These are phyloP conservation scores for Panicum hallii DNA, from an alignment of 202 grass and related monocot genomes.

Conservation along the genomic window DNA sequence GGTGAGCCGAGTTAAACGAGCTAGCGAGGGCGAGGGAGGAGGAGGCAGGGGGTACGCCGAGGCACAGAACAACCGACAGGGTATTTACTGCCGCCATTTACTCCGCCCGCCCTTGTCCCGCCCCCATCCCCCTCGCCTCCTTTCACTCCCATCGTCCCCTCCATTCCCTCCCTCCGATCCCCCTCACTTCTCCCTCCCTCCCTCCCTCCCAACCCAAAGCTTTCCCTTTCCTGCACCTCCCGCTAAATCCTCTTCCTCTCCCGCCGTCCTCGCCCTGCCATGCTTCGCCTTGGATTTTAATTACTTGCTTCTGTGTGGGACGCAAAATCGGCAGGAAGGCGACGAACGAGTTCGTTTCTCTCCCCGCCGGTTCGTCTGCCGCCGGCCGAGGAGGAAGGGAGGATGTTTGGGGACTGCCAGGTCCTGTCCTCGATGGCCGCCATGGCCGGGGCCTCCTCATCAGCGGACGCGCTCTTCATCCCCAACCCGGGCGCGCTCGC, in stretches of 20 bases:
- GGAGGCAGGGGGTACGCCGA: constrained; percentile 28
- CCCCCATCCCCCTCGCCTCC: not conserved
- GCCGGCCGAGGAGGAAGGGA: not conserved
- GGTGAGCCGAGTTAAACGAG: not conserved
- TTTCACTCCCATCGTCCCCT: not conserved
- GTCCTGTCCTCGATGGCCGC: constrained; percentile 78
- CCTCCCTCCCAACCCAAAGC: not conserved
- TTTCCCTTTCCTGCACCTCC: constrained; percentile 45
- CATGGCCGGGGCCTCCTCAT: constrained; percentile 51
- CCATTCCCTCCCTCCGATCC: not conserved
- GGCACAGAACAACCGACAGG: constrained; percentile 66
- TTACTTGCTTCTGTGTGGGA: not conserved
- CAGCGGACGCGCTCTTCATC: constrained; percentile 83
- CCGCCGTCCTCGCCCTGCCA: constrained; percentile 16
- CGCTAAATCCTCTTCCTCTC: constrained; percentile 40
- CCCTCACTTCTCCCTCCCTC: not conserved
- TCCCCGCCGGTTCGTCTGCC: not conserved
- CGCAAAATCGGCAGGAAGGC: not conserved
- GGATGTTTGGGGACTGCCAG: constrained; percentile 98
- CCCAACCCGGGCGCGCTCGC: constrained; percentile 62
- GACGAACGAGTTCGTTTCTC: too few relatives aligned
- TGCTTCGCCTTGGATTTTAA: constrained; percentile 8
- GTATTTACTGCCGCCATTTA: constrained; percentile 78
- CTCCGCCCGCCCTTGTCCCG: constrained; percentile 29
- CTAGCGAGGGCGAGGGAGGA: not conserved